Percentiles rank a stretch among this genome's conserved stretches.
Evolutionary conservation across 371 early-diverging fungal genomes (phyloP).

Genomic region (Circinella umbellata): DNA sequence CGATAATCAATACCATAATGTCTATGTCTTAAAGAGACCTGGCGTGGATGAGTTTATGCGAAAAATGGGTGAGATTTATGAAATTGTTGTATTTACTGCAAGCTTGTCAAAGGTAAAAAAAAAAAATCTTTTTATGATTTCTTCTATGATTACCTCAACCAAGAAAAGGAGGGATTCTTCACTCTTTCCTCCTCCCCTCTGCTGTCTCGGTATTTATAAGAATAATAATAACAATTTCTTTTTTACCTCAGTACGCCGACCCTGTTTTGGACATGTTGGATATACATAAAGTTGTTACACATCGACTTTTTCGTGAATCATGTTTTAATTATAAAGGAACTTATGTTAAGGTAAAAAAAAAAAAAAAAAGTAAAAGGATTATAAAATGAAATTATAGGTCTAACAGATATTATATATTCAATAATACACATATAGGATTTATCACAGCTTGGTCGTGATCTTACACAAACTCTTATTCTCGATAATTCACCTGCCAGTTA

Average conservation of each 20-base stretch:
- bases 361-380: not conserved
- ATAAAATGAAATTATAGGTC: too few relatives aligned
- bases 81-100: constrained; percentile 96
- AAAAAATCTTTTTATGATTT: not conserved
- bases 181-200: constrained; percentile 1
- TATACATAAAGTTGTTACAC: constrained; percentile 79
- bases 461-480: constrained; percentile 82
- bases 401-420: not conserved
- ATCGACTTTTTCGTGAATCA: constrained; percentile 95
- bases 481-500: constrained; percentile 95
- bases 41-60: constrained; percentile 93
- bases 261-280: constrained; percentile 96
- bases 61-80: constrained; percentile 86
- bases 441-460: constrained; percentile 82
- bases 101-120: constrained; percentile 86
- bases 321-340: constrained; percentile 94
- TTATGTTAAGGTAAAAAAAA: constrained; percentile 86
- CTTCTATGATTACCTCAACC: too few relatives aligned
- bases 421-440: constrained; percentile 60
- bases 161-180: too few relatives aligned
- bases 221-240: not conserved
- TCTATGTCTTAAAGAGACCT: constrained; percentile 95
- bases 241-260: constrained; percentile 86
- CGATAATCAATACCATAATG: constrained; percentile 89
- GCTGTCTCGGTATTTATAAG: constrained; percentile 6